These are phyloP conservation scores for Cordyceps pruinosa DNA, from an alignment of 2,329 filamentous ascomycete species.

Conservation along the genomic window DNA sequence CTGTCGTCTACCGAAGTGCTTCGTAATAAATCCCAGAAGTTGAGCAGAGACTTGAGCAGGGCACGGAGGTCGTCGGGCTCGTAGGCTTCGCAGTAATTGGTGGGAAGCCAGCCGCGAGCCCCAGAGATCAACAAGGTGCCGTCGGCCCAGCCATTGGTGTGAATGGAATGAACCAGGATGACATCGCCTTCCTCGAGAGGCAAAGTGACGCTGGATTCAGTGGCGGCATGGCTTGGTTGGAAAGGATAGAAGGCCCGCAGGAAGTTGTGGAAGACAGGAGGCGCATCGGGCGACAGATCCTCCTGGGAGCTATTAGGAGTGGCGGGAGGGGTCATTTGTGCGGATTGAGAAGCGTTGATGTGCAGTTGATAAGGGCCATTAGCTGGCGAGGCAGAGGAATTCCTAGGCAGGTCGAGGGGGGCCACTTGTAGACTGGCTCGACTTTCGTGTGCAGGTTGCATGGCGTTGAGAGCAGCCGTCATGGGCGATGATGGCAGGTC, in stretches of 20 bases:
- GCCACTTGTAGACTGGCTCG: constrained; percentile 56
- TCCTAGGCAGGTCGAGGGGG: constrained; percentile 48
- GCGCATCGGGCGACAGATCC: constrained; percentile 40
- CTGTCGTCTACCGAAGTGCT: constrained; percentile 69
- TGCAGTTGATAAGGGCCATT: constrained; percentile 25
- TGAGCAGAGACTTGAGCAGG: constrained; percentile 76
- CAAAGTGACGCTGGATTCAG: constrained; percentile 81
- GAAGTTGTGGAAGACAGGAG: constrained; percentile 84
- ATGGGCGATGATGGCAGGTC: background rate
- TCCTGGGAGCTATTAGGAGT: constrained; percentile 66
- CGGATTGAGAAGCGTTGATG: constrained; percentile 35
- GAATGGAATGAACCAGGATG: constrained; percentile 89
- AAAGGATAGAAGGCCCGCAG: constrained; percentile 92
- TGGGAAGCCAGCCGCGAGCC: constrained; percentile 88
- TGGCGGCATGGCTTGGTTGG: constrained; percentile 67
- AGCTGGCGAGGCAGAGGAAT: constrained; percentile 20
- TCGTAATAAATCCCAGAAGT: constrained; percentile 86
- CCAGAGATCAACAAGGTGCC: constrained; percentile 83
- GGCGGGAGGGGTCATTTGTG: constrained; percentile 69
- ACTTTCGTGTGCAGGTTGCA: constrained; percentile 32
- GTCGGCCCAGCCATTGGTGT: constrained; percentile 98
- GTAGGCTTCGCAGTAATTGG: constrained; percentile 96
- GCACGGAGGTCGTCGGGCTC: constrained; percentile 81
- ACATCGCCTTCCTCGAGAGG: constrained; percentile 87
- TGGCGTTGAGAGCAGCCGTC: constrained; percentile 1